Base-by-base conservation (phyloP, 1,139 yeast genomes). In the Pichiaceae sp. region DNA sequence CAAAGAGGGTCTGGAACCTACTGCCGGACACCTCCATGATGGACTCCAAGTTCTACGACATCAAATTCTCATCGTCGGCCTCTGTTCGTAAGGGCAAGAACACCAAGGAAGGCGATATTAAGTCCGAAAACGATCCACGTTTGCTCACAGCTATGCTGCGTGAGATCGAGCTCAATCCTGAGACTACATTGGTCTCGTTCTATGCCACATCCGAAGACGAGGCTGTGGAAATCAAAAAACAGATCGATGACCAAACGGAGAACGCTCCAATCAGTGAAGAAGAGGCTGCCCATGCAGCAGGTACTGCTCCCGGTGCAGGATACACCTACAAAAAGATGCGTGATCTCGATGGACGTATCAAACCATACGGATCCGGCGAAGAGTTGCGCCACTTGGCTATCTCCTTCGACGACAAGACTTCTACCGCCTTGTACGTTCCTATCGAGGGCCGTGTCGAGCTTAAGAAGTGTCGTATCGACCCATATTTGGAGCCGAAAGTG, bases 11-110 rank as follows among this genome's bases (percentile, higher is more conserved):
- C 1, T 84, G 87, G 85, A 80, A 83, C 27, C 64, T 91, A 26
- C 64, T 89, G 43, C 98, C 98, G 3, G 97, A 91, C 57, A 78
- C 94, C 15, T 78, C 93, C 17, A 75, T 83, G 71, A 69, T 86
- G 72, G 97, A 91, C 59, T 75, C 84, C 48, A 74, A 71, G 41
- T 85, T 74, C 54, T 65, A 79, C 50, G 69, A 81, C 20, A 70
- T 91, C 38, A 84, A 82, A 53, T 76, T 89, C 57, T 66, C 75
- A 11, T 95, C 95, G 8, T 78, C 91, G 18, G 95, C 96, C 0
- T 78, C 84, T 33, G 54, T 73, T 34, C 52, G 62, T 39, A 59
- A 73, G 43, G 62, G 63, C 31, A 57, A 64, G 40, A 62, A 66
- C 38, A 58, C 64, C 15, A 56, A 50, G 31, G 48, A 53, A 15